Evolutionary conservation across 2,329 filamentous ascomycete species (phyloP).

Genomic region (Fusarium nisikadoi): DNA sequence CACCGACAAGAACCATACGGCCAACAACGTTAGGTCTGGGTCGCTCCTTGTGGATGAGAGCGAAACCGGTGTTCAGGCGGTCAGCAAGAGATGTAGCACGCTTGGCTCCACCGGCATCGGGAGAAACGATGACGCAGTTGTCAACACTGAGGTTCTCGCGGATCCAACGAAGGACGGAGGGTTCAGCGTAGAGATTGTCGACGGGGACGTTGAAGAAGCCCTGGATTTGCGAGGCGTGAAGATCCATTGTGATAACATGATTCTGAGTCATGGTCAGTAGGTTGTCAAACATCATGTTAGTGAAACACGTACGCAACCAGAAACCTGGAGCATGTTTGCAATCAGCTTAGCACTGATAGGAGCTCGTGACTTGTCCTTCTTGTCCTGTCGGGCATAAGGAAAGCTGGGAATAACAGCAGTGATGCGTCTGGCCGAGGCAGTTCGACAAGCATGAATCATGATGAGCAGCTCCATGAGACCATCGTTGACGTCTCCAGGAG

Average conservation of each 20-base stretch:
- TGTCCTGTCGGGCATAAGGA: constrained; percentile 95
- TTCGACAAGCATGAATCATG: constrained; percentile 92
- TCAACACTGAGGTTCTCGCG: constrained; percentile 82
- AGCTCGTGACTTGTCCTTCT: constrained; percentile 94
- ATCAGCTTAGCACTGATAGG: constrained; percentile 96
- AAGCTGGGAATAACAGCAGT: constrained; percentile 97
- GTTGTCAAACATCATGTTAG: not conserved
- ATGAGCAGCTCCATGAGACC: constrained; percentile 98
- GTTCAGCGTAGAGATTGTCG: constrained; percentile 90
- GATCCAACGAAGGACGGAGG: constrained; percentile 91
- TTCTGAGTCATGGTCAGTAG: constrained; percentile 45
- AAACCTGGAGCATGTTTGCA: constrained; percentile 96
- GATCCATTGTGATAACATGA: constrained; percentile 89
- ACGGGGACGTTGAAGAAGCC: constrained; percentile 90
- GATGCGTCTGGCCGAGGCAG: constrained; percentile 80
- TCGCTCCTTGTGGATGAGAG: constrained; percentile 96
- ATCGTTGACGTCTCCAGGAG: constrained; percentile 96
- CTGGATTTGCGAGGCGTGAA: constrained; percentile 93
- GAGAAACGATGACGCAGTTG: constrained; percentile 93
- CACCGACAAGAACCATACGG: constrained; percentile 93
- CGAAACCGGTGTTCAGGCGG: constrained; percentile 88
- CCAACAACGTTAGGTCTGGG: constrained; percentile 87
- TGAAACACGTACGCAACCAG: constrained; percentile 70
- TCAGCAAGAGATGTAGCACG: constrained; percentile 94
- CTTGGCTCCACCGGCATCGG: constrained; percentile 94